phyloP scores from a whole-genome alignment of 2,329 filamentous ascomycete genomes.

The Dothistroma septosporum region DNA sequence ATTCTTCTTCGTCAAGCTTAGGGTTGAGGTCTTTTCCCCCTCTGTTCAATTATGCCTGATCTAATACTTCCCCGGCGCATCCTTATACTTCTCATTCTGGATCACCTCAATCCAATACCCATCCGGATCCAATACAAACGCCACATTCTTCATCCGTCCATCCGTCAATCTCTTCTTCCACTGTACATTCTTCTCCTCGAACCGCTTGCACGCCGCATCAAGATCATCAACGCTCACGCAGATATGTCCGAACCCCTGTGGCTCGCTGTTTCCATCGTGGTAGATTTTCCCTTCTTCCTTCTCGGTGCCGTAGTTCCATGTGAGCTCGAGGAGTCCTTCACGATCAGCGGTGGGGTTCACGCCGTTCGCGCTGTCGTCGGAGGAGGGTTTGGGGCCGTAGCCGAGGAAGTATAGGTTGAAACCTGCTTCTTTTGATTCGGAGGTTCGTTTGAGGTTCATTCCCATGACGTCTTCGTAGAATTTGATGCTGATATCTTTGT shows the following conservation, averaged over 20 bases:
- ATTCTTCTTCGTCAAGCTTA: too few relatives aligned
- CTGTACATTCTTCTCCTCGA: slow-evolving; percentile 73
- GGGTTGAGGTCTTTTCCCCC: background rate
- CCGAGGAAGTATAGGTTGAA: slow-evolving; percentile 95
- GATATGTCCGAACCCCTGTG: slow-evolving; percentile 92
- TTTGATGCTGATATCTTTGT: slow-evolving; percentile 44
- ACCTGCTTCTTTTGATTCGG: slow-evolving; percentile 63
- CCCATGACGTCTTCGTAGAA: slow-evolving; percentile 73
- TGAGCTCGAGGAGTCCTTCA: slow-evolving; percentile 86
- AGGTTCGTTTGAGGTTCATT: slow-evolving; percentile 74
- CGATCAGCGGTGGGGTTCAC: slow-evolving; percentile 60
- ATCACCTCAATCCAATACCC: slow-evolving; percentile 23
- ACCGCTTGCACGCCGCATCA: slow-evolving; percentile 79
- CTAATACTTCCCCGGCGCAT: slow-evolving; percentile 17
- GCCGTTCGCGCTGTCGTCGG: slow-evolving; percentile 52
- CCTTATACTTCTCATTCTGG: slow-evolving; percentile 19
- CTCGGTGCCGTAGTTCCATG: slow-evolving; percentile 79
- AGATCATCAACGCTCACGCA: slow-evolving; percentile 83
- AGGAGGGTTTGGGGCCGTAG: slow-evolving; percentile 52
- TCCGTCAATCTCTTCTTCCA: slow-evolving; percentile 97
- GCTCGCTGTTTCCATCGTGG: slow-evolving; percentile 86
- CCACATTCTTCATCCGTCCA: slow-evolving; percentile 84
- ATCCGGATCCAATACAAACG: slow-evolving; percentile 66
- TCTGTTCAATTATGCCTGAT: background rate
- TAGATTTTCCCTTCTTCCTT: slow-evolving; percentile 81